These are phyloP conservation scores for Fimicolochytrium jonesii DNA, from an alignment of 192 early-diverging fungal species.

Conservation along the genomic window DNA sequence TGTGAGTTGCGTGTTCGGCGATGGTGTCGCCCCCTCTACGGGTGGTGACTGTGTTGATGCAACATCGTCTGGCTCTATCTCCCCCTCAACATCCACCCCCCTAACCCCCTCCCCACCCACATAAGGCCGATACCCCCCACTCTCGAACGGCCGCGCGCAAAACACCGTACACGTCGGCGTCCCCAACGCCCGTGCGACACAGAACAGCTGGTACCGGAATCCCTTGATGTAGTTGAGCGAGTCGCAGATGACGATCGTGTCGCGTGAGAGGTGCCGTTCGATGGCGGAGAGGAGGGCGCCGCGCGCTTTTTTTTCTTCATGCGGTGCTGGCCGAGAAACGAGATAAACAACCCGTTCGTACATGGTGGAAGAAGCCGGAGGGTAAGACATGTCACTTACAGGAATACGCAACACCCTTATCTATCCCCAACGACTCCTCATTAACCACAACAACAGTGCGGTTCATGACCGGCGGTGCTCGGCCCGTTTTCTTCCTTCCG, in stretches of 20 bases:
- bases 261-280: conserved; percentile 74
- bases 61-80: neutral
- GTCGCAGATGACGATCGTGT: conserved; percentile 89
- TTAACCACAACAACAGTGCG: conserved; percentile 63
- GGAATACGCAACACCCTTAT: conserved; percentile 55
- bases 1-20: neutral
- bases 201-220: conserved; percentile 94
- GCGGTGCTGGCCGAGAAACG: conserved; percentile 30
- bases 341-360: neutral
- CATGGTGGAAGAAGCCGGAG: neutral
- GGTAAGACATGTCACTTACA: conserved; percentile 34
- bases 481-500: neutral
- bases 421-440: conserved; percentile 70
- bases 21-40: neutral
- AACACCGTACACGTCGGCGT: conserved; percentile 80
- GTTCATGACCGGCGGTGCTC: neutral
- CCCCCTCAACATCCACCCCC: conserved; percentile 30
- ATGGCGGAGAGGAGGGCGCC: conserved; percentile 83
- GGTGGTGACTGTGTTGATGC: neutral
- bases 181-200: conserved; percentile 74
- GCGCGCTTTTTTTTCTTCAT: conserved; percentile 87
- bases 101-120: conserved; percentile 18
- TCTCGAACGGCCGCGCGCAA: too few relatives aligned
- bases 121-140: too few relatives aligned
- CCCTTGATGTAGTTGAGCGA: conserved; percentile 99